Conservation (phyloP, 805 yeast species). For the Yamadazyma akitaensis region DNA sequence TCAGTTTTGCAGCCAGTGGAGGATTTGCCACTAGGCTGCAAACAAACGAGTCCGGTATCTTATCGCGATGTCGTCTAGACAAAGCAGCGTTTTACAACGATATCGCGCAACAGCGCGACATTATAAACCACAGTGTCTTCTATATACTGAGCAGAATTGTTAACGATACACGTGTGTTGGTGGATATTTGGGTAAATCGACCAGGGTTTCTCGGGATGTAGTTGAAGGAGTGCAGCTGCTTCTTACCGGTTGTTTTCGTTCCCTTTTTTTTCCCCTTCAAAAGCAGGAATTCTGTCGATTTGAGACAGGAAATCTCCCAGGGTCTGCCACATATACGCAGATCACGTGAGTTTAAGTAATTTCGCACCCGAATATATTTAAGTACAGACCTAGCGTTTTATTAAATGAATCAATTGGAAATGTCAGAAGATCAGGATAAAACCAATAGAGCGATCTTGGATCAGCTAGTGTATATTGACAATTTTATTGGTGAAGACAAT, state of each 20-base stretch:
- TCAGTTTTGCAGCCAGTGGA: neutral
- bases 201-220: no score
- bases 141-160: no score
- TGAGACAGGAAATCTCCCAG: neutral
- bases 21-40: neutral
- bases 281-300: no score
- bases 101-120: neutral
- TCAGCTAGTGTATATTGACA: conserved; percentile 77
- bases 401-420: neutral
- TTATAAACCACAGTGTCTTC: neutral
- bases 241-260: no score
- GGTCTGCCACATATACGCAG: conserved; percentile 1
- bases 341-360: conserved; percentile 8
- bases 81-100: neutral
- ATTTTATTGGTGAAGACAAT: conserved; percentile 57
- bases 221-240: no score
- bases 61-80: neutral
- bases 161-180: no score
- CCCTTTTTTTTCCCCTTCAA: no score
- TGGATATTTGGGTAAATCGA: no score
- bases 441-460: conserved; percentile 50
- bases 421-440: conserved; percentile 14
- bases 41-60: neutral
- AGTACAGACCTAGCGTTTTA: neutral
- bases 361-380: conserved; percentile 2